Evolutionary conservation across 2,329 filamentous ascomycete genomes (phyloP), one percentile per base, ranked within the genome.

Genomic region (Sclerotinia sclerotiorum): DNA sequence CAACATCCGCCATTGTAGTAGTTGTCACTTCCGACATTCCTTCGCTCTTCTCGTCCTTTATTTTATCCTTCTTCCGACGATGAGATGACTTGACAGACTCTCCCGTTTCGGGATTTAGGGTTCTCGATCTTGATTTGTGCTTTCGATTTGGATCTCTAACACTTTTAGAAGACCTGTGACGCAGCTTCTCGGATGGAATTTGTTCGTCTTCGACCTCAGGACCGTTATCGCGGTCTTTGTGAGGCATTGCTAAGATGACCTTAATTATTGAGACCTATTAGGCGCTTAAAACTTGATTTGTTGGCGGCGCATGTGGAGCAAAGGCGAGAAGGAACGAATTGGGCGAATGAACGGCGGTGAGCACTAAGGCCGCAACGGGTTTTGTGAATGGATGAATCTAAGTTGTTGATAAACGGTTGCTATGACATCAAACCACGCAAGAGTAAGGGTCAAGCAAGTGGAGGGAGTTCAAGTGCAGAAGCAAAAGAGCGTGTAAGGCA

Each of bases 1-100:
- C 82, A 57, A 85, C 76, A 65, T 87, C 83, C 61, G 82, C 82
- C 75, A 82, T 81, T 24, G 74, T 74, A 42, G 68, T 60, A 19
- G 72, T 72, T 48, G 72, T 68, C 62, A 75, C 72, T 11, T 75
- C 74, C 11, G 69, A 71, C 52, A 73, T 69, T 24, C 27, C 51
- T 42, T 62, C 65, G 17, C 58, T 56, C 21, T 71, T 70, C 49
- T 65, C 72, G 10, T 74, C 74, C 32, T 58, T 68, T 5, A 72
- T 73, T 56, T 73, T 76, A 52, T 76, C 75, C 68, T 72, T 76
- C 51, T 71, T 72, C 39, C 73, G 73, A 60, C 75, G 70, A 67
- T 75, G 76, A n/a, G 72, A 66, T 63, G 72, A 73, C 60, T 73
- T 75, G 49, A 77, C 69, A 21, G 69, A 58, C 68, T 76, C 74